These are phyloP conservation scores for Tripterygium wilfordii DNA, from an alignment of 177 flowering plant genomes.

Conservation along the genomic window DNA sequence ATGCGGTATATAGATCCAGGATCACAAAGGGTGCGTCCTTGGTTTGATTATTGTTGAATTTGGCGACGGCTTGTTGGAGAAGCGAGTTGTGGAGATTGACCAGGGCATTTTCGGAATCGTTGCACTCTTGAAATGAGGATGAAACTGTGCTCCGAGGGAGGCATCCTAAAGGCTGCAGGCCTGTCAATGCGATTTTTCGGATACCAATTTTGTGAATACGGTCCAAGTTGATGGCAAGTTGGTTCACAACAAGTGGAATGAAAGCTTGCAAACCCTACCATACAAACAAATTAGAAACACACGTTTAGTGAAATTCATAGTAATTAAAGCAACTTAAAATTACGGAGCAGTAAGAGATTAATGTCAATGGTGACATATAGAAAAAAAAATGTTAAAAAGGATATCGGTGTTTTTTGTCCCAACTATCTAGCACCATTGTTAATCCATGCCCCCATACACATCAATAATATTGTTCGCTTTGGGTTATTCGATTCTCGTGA, in stretches of 20 bases:
- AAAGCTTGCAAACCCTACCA: slow-evolving; percentile 39
- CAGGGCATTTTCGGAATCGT: background rate
- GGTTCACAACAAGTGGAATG: slow-evolving; percentile 44
- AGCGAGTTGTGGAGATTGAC: background rate
- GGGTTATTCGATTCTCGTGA: no score
- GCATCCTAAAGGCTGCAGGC: slow-evolving; percentile 37
- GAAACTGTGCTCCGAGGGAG: background rate
- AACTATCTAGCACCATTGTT: no score
- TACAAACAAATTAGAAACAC: background rate
- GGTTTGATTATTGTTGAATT: background rate
- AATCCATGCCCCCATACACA: no score
- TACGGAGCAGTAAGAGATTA: no score
- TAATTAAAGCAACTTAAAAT: no score
- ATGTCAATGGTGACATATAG: no score
- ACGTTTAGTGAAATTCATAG: no score
- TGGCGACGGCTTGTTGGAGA: background rate
- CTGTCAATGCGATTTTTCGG: slow-evolving; percentile 45
- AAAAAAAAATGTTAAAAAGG: no score
- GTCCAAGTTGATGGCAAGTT: slow-evolving; percentile 34
- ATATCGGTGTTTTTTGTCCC: no score
- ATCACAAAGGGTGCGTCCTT: background rate
- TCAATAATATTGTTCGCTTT: no score
- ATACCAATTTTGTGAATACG: no score
- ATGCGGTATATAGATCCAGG: background rate
- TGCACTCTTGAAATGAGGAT: background rate